These are phyloP conservation scores for Tolypocladium tropicale DNA, from an alignment of 2,329 filamentous ascomycete genomes.

Conservation along the genomic window DNA sequence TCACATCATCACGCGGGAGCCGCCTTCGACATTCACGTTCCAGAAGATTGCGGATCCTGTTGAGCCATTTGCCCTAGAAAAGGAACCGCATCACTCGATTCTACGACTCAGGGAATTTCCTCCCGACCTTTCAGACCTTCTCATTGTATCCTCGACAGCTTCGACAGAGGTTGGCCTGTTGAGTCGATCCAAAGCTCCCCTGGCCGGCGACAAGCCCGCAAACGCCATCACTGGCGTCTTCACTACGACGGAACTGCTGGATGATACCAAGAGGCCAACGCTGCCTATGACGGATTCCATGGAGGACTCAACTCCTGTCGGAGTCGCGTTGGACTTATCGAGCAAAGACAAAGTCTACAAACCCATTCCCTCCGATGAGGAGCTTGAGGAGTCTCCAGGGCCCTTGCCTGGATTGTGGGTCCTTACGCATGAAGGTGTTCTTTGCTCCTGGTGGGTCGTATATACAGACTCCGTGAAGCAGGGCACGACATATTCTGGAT, in stretches of 20 bases:
- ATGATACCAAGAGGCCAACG: conserved; percentile 65
- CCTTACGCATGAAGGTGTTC: conserved; percentile 78
- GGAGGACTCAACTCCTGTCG: conserved; percentile 67
- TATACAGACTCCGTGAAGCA: conserved; percentile 78
- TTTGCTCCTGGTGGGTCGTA: conserved; percentile 84
- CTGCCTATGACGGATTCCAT: conserved; percentile 55
- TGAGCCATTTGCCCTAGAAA: conserved; percentile 56
- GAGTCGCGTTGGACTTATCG: conserved; percentile 75
- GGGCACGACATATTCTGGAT: conserved; percentile 61
- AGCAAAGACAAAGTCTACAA: conserved; percentile 66
- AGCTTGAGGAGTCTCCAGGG: conserved; percentile 67
- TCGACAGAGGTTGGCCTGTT: conserved; percentile 71
- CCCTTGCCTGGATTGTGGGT: conserved; percentile 78
- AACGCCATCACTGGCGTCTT: conserved; percentile 57
- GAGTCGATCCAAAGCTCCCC: conserved; percentile 58
- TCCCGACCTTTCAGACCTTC: conserved; percentile 67
- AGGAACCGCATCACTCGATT: conserved; percentile 65
- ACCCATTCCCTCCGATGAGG: conserved; percentile 65
- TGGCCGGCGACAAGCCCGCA: conserved; percentile 50
- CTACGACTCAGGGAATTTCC: conserved; percentile 70
- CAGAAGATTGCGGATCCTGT: conserved; percentile 69
- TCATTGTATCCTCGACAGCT: conserved; percentile 74
- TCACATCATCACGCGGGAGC: conserved; percentile 65
- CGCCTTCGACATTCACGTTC: conserved; percentile 51
- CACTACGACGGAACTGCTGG: conserved; percentile 59